phyloP scores from a whole-genome alignment of 139 green algal species.

The Helicosporidium sp. region DNA sequence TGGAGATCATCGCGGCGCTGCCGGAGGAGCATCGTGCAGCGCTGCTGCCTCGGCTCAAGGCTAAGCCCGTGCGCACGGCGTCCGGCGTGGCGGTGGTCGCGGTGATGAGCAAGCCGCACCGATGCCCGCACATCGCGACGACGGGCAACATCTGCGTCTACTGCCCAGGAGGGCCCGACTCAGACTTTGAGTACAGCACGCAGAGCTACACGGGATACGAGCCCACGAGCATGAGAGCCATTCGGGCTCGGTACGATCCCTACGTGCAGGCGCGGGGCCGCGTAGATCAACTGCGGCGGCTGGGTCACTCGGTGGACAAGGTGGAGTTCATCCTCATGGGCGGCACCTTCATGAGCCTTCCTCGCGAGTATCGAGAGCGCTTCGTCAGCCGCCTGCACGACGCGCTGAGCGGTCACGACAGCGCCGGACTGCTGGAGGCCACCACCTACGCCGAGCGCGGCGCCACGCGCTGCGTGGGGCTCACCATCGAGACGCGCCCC shows the following conservation, averaged over 20 bases:
- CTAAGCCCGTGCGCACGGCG: slow-evolving; percentile 76
- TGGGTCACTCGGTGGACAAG: slow-evolving; percentile 93
- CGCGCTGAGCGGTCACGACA: slow-evolving; percentile 63
- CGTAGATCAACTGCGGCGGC: slow-evolving; percentile 81
- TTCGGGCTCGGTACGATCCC: slow-evolving; percentile 82
- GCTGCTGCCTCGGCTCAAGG: slow-evolving; percentile 63
- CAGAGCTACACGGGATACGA: slow-evolving; percentile 86
- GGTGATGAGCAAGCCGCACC: slow-evolving; percentile 96
- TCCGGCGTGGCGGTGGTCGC: slow-evolving; percentile 94
- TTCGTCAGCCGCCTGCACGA: slow-evolving; percentile 92
- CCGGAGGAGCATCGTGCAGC: slow-evolving; percentile 65
- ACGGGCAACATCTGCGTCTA: slow-evolving; percentile 98
- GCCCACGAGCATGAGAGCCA: slow-evolving; percentile 90
- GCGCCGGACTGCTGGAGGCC: slow-evolving; percentile 37
- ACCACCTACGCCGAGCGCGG: slow-evolving; percentile 50
- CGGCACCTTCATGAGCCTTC: slow-evolving; percentile 96
- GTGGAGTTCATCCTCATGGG: slow-evolving; percentile 98
- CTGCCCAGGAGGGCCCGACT: slow-evolving; percentile 89
- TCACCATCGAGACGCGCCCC: slow-evolving; percentile 93
- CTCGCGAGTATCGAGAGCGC: slow-evolving; percentile 84
- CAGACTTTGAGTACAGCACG: slow-evolving; percentile 94
- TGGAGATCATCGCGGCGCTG: slow-evolving; percentile 92
- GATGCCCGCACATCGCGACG: slow-evolving; percentile 96
- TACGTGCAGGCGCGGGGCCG: slow-evolving; percentile 69
- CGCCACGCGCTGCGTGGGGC: slow-evolving; percentile 75